These are phyloP conservation scores for Alloteropsis semialata DNA, from an alignment of 176 grass and related monocot genomes.

Conservation along the genomic window DNA sequence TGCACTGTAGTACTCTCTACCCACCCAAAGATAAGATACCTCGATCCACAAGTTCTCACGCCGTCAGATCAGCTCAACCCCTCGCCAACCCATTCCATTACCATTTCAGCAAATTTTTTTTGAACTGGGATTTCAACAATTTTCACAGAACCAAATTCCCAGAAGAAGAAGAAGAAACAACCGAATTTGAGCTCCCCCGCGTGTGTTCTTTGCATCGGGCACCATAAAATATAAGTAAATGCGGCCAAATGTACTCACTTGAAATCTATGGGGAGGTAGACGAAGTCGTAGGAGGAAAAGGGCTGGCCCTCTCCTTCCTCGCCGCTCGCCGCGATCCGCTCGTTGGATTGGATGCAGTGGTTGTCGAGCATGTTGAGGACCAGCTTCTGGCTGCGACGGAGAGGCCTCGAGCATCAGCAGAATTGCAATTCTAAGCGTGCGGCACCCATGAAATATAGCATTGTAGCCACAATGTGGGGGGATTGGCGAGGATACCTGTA, in stretches of 20 bases:
- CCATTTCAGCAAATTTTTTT: too few species aligned
- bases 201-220: constrained; percentile 13
- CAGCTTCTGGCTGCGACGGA: constrained; percentile 77
- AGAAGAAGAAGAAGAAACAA: neutral
- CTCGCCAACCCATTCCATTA: too few species aligned
- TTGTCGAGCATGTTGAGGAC: constrained; percentile 93
- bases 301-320: constrained; percentile 40
- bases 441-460: constrained; percentile 43
- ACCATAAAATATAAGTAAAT: constrained; percentile 56
- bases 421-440: constrained; percentile 27
- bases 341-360: constrained; percentile 92
- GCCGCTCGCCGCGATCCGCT: constrained; percentile 46
- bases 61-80: neutral
- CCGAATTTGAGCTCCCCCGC: neutral
- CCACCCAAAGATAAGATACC: constrained; percentile 30
- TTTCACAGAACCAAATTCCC: neutral
- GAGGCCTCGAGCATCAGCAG: constrained; percentile 16
- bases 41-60: constrained; percentile 22
- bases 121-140: neutral
- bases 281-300: constrained; percentile 89
- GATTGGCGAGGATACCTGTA: constrained; percentile 62
- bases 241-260: constrained; percentile 61
- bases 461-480: neutral
- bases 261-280: constrained; percentile 99
- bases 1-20: constrained; percentile 1